Evolutionary conservation across 306 rosid species (phyloP).

Genomic region (Trichosanthes truncata): DNA sequence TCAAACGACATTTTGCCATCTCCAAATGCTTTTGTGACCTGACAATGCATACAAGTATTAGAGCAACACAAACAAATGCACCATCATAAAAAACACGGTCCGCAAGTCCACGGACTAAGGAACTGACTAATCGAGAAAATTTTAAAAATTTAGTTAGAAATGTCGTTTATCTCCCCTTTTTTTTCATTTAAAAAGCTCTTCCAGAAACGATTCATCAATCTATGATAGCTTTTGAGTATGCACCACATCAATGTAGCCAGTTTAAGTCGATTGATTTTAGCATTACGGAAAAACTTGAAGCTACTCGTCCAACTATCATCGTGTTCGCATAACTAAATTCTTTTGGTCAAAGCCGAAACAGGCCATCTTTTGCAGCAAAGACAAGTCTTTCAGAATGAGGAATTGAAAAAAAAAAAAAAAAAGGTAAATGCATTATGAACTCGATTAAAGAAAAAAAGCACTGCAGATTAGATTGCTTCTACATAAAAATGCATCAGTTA

Average conservation of each 20-base stretch:
- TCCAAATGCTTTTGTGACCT: slow-evolving; percentile 59
- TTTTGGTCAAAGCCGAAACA: not conserved
- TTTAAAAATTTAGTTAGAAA: not conserved
- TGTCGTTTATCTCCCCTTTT: not conserved
- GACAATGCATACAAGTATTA: slow-evolving; percentile 17
- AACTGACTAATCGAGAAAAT: not conserved
- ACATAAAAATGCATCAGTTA: not conserved
- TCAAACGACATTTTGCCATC: slow-evolving; percentile 66
- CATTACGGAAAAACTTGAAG: not conserved
- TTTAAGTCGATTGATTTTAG: not conserved
- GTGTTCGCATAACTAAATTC: not conserved
- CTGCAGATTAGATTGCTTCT: not conserved
- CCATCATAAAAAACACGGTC: not conserved
- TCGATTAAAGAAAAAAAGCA: not conserved
- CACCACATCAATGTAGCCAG: not conserved
- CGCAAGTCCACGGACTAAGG: not conserved
- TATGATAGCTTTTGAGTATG: not conserved
- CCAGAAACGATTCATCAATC: not conserved
- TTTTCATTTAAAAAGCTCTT: not conserved
- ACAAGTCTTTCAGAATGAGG: not conserved
- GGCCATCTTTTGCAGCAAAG: not conserved
- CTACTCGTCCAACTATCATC: not conserved
- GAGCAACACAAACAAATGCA: not conserved
- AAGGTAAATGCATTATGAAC: not conserved
- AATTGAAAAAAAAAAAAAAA: no score